Evolutionary conservation across 2,329 filamentous ascomycete genomes (phyloP).

Genomic region (Colletotrichum chlorophyti): DNA sequence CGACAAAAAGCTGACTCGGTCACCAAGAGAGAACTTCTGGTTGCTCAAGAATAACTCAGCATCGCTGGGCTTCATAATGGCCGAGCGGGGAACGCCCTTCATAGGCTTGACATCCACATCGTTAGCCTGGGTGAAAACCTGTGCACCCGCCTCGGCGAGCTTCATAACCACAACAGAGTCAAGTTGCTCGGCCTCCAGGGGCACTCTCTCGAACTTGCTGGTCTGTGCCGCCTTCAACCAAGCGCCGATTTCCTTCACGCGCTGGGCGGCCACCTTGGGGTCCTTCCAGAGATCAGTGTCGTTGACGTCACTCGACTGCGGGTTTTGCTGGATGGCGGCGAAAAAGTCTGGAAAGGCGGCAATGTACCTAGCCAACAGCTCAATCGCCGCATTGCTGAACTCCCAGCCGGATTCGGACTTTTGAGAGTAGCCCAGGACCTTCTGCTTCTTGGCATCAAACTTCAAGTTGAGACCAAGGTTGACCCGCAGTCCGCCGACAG

Average conservation of each 20-base stretch:
- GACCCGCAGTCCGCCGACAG: slow-evolving; percentile 78
- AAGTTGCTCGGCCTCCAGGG: slow-evolving; percentile 93
- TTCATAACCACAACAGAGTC: slow-evolving; percentile 87
- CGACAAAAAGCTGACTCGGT: slow-evolving; percentile 91
- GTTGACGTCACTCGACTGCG: slow-evolving; percentile 81
- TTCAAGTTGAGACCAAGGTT: slow-evolving; percentile 96
- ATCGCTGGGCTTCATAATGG: slow-evolving; percentile 90
- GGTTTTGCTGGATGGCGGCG: slow-evolving; percentile 83
- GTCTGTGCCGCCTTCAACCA: slow-evolving; percentile 94
- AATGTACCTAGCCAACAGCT: slow-evolving; percentile 88
- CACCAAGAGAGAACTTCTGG: slow-evolving; percentile 84
- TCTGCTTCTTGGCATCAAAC: slow-evolving; percentile 93
- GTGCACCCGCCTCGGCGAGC: slow-evolving; percentile 79
- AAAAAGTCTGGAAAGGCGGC: slow-evolving; percentile 95
- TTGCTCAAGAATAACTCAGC: slow-evolving; percentile 91
- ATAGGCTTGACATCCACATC: slow-evolving; percentile 71
- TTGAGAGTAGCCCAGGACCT: slow-evolving; percentile 93
- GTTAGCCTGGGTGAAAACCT: slow-evolving; percentile 57
- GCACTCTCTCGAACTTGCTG: slow-evolving; percentile 93
- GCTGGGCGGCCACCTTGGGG: slow-evolving; percentile 72
- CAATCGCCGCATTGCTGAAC: slow-evolving; percentile 85
- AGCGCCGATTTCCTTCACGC: slow-evolving; percentile 90
- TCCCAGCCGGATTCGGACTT: slow-evolving; percentile 91
- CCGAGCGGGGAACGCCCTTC: slow-evolving; percentile 82
- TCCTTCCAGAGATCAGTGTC: slow-evolving; percentile 88